Base-by-base conservation (phyloP, 495 filamentous ascomycete genomes). In the Talaromyces adpressus region DNA sequence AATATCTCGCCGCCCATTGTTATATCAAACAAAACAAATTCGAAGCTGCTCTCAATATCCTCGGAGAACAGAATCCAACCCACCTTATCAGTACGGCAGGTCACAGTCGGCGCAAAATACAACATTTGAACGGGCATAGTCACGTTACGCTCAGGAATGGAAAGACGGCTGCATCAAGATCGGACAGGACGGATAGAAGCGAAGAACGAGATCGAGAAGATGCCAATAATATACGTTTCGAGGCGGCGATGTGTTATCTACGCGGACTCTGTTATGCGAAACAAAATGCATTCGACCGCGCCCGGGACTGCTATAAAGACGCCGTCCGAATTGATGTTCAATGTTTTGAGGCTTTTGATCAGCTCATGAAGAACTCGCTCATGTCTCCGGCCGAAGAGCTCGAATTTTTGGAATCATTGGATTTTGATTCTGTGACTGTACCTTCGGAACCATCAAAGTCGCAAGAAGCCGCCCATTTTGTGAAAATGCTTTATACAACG, bases 321-420 rank as follows among this genome's bases (percentile, higher is more conserved):
- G 94, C 94, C 6, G 91, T 98, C 49, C 83, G 90, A 56, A 97
- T 99, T 69, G 95, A 99, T 72, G 92, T 98, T 6, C 93, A 97
- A 72, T 99, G 94, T 73, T 98, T 95, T 70, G 94, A 99, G 72
- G 94, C 94, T 3, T 98, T 98, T 69, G 93, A 96, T 63, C 92
- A 97, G 73, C 82, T 99, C 57, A 97, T 97, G 89, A 92, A 93
- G 78, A 98, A 98, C 74, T 89, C 88, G 20, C 84, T 98, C 27
- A 95, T 99, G 91, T 92, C 93, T n/a, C 93, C 95, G 2, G 88
- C 92, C 45, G 95, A 99, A 73, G 94, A 99, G 71, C 92, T 94
- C 82, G 81, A 89, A 41, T 97, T 99, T 65, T 82, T 99, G 32
- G 90, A 93, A 65, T 91, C 89, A 23, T 81, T 99, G 11, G 91